phyloP scores from a whole-genome alignment of 2,329 filamentous ascomycete species.

The Nothomitra cinnamomea region DNA sequence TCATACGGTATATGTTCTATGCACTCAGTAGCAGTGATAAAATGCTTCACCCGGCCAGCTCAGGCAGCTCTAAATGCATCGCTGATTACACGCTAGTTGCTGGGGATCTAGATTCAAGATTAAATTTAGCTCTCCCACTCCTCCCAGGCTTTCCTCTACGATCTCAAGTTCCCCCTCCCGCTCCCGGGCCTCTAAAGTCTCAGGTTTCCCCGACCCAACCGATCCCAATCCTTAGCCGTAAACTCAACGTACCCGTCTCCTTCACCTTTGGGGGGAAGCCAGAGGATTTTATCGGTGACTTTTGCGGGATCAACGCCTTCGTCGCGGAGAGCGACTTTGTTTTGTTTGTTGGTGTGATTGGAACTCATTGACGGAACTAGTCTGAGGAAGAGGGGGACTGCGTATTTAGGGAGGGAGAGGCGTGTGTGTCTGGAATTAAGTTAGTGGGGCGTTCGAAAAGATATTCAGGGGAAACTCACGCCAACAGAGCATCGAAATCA shows the following conservation, averaged over 20 bases:
- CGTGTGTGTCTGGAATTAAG: too few relatives aligned
- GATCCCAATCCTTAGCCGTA: neutral
- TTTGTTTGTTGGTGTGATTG: constrained; percentile 66
- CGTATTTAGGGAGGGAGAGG: constrained; percentile 40
- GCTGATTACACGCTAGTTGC: too few relatives aligned
- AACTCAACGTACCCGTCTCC: neutral
- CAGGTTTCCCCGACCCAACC: neutral
- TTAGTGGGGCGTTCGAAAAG: constrained; percentile 16
- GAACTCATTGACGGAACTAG: constrained; percentile 40
- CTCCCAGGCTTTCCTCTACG: too few relatives aligned
- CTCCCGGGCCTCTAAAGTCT: neutral
- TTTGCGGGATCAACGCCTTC: constrained; percentile 45
- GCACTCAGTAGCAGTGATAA: too few relatives aligned
- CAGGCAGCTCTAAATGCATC: too few relatives aligned
- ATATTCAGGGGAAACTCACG: constrained; percentile 17
- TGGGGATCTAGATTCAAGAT: too few relatives aligned
- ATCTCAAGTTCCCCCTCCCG: too few relatives aligned
- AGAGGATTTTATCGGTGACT: neutral
- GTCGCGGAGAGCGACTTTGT: constrained; percentile 51
- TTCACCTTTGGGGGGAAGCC: neutral
- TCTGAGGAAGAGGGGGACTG: constrained; percentile 57
- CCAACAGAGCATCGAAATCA: neutral
- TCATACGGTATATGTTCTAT: too few relatives aligned
- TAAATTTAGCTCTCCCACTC: too few relatives aligned
- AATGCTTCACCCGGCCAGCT: too few relatives aligned